phyloP scores from a whole-genome alignment of 1,284 basidiomycete genomes.

The Cutaneotrichosporon sp. region DNA sequence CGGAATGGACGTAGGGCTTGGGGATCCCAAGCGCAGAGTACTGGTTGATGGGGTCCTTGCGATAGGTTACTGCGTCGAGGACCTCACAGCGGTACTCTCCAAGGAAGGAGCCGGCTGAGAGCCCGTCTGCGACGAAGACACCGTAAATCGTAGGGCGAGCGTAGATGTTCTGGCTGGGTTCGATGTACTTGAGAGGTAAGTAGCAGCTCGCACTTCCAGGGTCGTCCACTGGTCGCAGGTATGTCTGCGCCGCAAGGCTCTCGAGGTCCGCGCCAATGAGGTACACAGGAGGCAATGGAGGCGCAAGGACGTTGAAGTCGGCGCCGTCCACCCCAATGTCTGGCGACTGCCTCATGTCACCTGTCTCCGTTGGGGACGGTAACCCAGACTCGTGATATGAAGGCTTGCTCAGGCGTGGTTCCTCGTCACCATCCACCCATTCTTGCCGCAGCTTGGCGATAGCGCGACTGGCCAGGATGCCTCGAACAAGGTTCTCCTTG shows the following conservation, averaged over 20 bases:
- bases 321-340: slow-evolving; percentile 41
- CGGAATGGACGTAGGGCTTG: slow-evolving; percentile 71
- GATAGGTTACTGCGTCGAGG: slow-evolving; percentile 43
- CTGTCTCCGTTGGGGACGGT: slow-evolving; percentile 49
- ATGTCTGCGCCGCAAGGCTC: slow-evolving; percentile 28
- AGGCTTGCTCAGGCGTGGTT: slow-evolving; percentile 22
- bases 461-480: slow-evolving; percentile 32
- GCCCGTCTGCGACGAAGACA: slow-evolving; percentile 40
- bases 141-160: slow-evolving; percentile 47
- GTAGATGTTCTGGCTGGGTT: slow-evolving; percentile 33
- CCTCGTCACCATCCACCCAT: slow-evolving; percentile 44
- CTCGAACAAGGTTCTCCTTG: slow-evolving; percentile 44
- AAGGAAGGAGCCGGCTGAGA: slow-evolving; percentile 39
- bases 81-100: slow-evolving; percentile 52
- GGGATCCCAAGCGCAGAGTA: slow-evolving; percentile 57
- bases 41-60: slow-evolving; percentile 58
- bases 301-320: slow-evolving; percentile 55
- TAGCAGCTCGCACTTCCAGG: slow-evolving; percentile 32
- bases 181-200: slow-evolving; percentile 43
- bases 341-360: slow-evolving; percentile 38
- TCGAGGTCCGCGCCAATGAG: slow-evolving; percentile 39
- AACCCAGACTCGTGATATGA: slow-evolving; percentile 41
- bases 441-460: slow-evolving; percentile 42
- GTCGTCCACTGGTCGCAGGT: slow-evolving; percentile 39
- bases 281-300: slow-evolving; percentile 49